Evolutionary conservation across 176 grass and related monocot genomes (phyloP).

Genomic region (Lolium multiflorum): DNA sequence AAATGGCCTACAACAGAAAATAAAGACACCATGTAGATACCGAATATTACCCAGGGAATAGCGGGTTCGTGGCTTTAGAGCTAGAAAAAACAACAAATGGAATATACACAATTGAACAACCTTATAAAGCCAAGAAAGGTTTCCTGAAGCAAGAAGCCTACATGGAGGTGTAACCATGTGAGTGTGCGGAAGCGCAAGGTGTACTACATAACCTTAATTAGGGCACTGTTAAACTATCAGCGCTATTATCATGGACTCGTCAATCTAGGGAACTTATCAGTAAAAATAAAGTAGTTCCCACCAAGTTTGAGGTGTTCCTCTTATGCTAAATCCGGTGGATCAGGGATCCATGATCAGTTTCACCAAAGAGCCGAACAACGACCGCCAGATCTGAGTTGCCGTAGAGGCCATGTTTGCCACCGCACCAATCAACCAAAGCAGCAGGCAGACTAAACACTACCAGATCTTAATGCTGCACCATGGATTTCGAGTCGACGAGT

Average conservation of each 20-base stretch:
- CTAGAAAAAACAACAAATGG: no score
- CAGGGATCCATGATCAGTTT: no score
- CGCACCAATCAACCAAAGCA: not conserved
- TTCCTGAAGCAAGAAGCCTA: not conserved
- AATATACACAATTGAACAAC: no score
- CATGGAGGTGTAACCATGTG: not conserved
- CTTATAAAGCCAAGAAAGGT: no score
- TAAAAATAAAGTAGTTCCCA: not conserved
- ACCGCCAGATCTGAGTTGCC: not conserved
- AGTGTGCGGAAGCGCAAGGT: not conserved
- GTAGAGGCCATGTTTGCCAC: no score
- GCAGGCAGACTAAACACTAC: no score
- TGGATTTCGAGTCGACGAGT: no score
- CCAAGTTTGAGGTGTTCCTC: not conserved
- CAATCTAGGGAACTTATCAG: conserved; percentile 10
- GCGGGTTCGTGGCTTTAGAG: not conserved
- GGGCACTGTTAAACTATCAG: not conserved
- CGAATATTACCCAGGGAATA: not conserved
- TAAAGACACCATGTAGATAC: not conserved
- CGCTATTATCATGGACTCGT: not conserved
- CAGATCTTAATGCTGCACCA: not conserved
- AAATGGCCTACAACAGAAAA: conserved; percentile 21
- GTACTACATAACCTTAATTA: conserved; percentile 5
- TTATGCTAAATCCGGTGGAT: not conserved
- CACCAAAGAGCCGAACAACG: not conserved